Evolutionary conservation across 176 grass and related monocot genomes (phyloP).

Genomic region (Ananas comosus): DNA sequence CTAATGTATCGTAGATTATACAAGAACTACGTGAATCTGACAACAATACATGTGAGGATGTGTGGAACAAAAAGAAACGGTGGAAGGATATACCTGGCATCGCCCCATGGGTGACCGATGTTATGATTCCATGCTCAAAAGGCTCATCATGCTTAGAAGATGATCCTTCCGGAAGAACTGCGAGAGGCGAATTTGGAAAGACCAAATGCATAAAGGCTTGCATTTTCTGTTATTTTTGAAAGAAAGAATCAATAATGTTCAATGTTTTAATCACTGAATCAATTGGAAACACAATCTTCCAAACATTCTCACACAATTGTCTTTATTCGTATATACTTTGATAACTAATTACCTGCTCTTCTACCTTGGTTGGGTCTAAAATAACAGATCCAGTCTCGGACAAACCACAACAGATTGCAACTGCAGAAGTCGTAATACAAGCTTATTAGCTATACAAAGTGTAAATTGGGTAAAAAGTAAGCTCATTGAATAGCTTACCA

Average conservation of each 20-base stretch:
- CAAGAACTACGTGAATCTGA: neutral
- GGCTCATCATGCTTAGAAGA: constrained; percentile 38
- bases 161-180: constrained; percentile 23
- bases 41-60: neutral
- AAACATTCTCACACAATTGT: neutral
- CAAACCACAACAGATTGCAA: constrained; percentile 78
- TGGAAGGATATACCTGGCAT: constrained; percentile 48
- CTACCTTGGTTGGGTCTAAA: constrained; percentile 61
- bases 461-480: neutral
- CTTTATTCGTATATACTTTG: neutral
- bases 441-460: constrained; percentile 8
- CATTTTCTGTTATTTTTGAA: constrained; percentile 48
- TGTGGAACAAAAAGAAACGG: neutral
- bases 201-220: constrained; percentile 76
- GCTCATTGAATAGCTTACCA: constrained; percentile 36
- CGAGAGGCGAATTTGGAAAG: constrained; percentile 64
- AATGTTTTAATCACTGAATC: neutral
- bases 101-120: constrained; percentile 47
- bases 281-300: constrained; percentile 2
- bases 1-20: neutral
- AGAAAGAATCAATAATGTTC: neutral
- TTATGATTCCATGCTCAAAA: constrained; percentile 47
- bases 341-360: constrained; percentile 59
- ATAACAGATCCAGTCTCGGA: constrained; percentile 45
- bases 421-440: constrained; percentile 34